Evolutionary conservation across 1,139 yeast species (phyloP).

Genomic region (Yamadazyma pseudoaaseri): DNA sequence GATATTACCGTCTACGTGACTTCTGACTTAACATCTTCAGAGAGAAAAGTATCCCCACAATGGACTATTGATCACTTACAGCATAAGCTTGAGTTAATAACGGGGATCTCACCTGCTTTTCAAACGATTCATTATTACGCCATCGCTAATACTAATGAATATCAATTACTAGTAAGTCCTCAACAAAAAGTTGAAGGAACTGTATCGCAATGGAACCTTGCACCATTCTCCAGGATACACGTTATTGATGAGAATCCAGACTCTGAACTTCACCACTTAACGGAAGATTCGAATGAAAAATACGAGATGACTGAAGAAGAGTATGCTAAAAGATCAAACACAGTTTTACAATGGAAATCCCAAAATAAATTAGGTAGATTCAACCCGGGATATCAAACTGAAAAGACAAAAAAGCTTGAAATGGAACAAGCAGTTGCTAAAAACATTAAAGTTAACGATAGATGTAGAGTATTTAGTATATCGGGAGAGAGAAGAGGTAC

Average conservation of each 20-base stretch:
- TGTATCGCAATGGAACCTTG: conserved; percentile 24
- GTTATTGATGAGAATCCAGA: conserved; percentile 54
- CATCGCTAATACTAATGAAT: conserved; percentile 17
- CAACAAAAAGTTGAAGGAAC: conserved; percentile 16
- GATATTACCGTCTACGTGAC: conserved; percentile 60
- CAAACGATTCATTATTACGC: conserved; percentile 48
- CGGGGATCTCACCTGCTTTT: conserved; percentile 69
- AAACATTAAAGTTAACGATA: conserved; percentile 28
- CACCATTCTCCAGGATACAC: conserved; percentile 46
- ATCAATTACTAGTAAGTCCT: conserved; percentile 4
- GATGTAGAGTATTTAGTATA: conserved; percentile 43
- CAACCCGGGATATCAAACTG: conserved; percentile 49
- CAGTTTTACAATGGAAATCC: conserved; percentile 78
- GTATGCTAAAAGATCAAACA: conserved; percentile 57
- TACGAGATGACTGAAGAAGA: conserved; percentile 66
- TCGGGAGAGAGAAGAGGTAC: conserved; percentile 65
- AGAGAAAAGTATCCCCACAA: conserved; percentile 61
- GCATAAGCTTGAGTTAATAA: conserved; percentile 61
- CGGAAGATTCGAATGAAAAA: conserved; percentile 29
- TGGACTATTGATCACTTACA: conserved; percentile 63
- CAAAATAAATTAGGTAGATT: conserved; percentile 68
- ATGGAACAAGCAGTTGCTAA: conserved; percentile 19
- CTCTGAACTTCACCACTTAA: conserved; percentile 44
- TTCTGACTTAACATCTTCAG: conserved; percentile 68
- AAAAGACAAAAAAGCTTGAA: conserved; percentile 17